Base-by-base conservation (phyloP, 2,329 filamentous ascomycete genomes). In the Sporothrix protearum region DNA sequence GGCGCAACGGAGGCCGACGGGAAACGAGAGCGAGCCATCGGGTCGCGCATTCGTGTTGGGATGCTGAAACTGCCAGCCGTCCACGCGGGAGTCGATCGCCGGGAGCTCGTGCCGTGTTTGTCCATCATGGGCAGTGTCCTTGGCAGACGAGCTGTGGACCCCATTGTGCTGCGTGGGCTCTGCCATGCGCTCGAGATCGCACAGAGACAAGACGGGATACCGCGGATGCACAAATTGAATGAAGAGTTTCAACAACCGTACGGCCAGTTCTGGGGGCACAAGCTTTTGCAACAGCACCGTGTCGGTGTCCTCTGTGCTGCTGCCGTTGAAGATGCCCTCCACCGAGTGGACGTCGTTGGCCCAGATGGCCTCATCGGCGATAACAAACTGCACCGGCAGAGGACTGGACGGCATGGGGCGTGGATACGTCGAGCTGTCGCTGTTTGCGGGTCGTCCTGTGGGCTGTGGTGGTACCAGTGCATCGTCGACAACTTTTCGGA, bases 361-460 rank as follows among this genome's bases (percentile, higher is more conserved):
- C 73, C 74, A 74, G n/a, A 77, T 76, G 3, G 72, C 66, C 53
- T 77, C 76, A 53, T 77, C 73, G 5, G 71, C 66, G 69, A 77
- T 70, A 0, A 74, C 70, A 61, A 76, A 76, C 25, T 76, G 75
- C 12, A 76, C 55, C 3, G 75, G 76, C n/a, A 75, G 49, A 12
- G 71, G 55, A 42, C 71, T 68, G 10, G 69, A 42, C n/a, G 69
- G 71, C 3, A 74, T 16, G 3, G 25, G 64, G 9, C 5, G 45
- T 28, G 0, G 16, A n/a, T 53, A 28, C 12, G 30, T 6, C 28
- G 19, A 2, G 7, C 1, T 14, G 30, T 10, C 4, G 7, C 1
- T 14, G 30, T 10, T 2, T 5, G 16, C 10, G n/a, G 33, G 55
- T 63, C 53, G 22, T 5, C 1, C n/a, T n/a, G 39, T n/a, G n/a